These are phyloP conservation scores for Pseudonitzschia delicatissima DNA, from an alignment of 108 stramenopile genomes.

Conservation along the genomic window DNA sequence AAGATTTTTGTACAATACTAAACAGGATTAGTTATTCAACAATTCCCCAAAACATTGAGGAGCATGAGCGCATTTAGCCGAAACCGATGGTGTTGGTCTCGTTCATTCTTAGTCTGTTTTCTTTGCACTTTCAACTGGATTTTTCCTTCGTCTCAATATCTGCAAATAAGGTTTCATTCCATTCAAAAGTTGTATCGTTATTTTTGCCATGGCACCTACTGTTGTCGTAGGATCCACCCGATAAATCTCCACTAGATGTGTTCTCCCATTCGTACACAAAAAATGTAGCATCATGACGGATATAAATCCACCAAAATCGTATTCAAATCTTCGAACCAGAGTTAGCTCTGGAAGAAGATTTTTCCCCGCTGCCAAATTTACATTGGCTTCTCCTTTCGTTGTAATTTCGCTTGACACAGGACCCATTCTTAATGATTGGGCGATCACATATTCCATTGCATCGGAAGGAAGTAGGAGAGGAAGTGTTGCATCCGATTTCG, in stretches of 20 bases:
- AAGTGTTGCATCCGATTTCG: neutral
- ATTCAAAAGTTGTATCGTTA: too few species aligned
- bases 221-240: neutral
- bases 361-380: neutral
- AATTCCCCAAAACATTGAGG: too few species aligned
- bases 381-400: neutral
- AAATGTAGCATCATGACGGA: slow-evolving; percentile 5
- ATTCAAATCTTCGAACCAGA: neutral
- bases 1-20: too few species aligned
- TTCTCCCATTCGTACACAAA: neutral
- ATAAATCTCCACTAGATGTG: neutral
- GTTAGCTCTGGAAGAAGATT: neutral
- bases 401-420: neutral
- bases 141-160: too few species aligned
- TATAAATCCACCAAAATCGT: neutral
- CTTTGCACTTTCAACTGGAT: too few species aligned
- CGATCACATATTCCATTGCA: neutral
- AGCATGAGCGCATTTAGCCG: too few species aligned
- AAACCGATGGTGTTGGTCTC: too few species aligned
- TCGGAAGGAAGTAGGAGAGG: neutral
- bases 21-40: too few species aligned
- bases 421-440: neutral
- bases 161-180: too few species aligned
- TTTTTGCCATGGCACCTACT: too few species aligned
- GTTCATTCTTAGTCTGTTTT: too few species aligned